These are phyloP conservation scores for Prosopis cineraria DNA, from an alignment of 306 rosid genomes.

Conservation along the genomic window DNA sequence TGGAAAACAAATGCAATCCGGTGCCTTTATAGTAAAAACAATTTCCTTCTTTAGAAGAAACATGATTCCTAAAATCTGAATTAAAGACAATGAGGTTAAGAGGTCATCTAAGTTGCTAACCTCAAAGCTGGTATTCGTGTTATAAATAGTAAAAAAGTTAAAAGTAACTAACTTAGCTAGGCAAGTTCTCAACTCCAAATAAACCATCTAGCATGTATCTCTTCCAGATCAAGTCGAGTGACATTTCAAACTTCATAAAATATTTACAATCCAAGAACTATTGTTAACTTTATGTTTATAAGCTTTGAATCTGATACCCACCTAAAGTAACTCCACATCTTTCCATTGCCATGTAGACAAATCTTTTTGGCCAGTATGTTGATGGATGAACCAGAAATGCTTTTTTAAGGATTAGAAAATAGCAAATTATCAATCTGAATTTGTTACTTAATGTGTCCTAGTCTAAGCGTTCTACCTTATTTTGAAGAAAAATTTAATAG, in stretches of 20 bases:
- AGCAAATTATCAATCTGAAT: not conserved
- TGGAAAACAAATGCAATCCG: not conserved
- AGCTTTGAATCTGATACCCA: slow-evolving; percentile 10
- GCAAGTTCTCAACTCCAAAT: slow-evolving; percentile 14
- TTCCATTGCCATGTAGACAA: slow-evolving; percentile 1
- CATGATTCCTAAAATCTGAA: not conserved
- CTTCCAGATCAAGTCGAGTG: slow-evolving; percentile 9
- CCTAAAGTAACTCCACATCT: not conserved
- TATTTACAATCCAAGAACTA: slow-evolving; percentile 11
- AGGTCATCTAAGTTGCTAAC: slow-evolving; percentile 12
- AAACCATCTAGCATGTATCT: not conserved
- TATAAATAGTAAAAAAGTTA: not conserved
- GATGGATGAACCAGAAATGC: not conserved
- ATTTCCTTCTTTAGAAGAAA: not conserved
- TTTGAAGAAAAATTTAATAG: not conserved
- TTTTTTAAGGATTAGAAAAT: not conserved
- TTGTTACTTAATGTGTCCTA: not conserved
- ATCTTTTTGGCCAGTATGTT: slow-evolving; percentile 6
- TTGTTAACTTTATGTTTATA: slow-evolving; percentile 20
- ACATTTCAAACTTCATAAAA: not conserved
- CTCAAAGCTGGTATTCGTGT: not conserved
- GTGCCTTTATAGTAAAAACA: not conserved
- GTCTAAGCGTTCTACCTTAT: not conserved
- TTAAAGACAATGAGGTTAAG: not conserved
- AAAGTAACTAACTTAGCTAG: slow-evolving; percentile 7